phyloP scores from a whole-genome alignment of 2,329 filamentous ascomycete genomes.

The Hypoxylon sp. region DNA sequence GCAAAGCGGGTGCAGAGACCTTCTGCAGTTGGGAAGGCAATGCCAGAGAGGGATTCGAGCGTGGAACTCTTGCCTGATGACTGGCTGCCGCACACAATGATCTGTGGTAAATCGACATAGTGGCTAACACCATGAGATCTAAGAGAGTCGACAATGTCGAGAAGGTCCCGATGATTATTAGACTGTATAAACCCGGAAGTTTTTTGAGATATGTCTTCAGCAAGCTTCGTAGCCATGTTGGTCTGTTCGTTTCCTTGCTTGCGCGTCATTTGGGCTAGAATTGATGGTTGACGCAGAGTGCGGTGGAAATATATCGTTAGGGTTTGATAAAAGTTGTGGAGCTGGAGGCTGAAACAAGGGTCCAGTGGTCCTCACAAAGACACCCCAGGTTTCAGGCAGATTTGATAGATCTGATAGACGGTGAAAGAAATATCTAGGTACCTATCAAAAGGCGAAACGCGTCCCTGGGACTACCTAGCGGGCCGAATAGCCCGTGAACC shows the following conservation, averaged over 20 bases:
- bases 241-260: constrained; percentile 15
- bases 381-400: neutral
- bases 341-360: neutral
- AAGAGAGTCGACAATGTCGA: constrained; percentile 57
- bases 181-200: constrained; percentile 54
- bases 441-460: neutral
- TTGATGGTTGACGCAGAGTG: neutral
- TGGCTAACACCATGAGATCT: constrained; percentile 56
- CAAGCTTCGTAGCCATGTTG: constrained; percentile 46
- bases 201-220: constrained; percentile 46
- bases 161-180: constrained; percentile 51
- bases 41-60: constrained; percentile 70
- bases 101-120: constrained; percentile 56
- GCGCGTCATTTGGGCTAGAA: constrained; percentile 28
- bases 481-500: too few species aligned
- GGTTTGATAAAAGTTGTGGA: constrained; percentile 7
- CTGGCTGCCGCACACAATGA: constrained; percentile 68
- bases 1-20: constrained; percentile 74
- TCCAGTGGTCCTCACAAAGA: neutral
- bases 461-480: neutral
- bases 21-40: constrained; percentile 71
- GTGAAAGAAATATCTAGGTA: neutral
- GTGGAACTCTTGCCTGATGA: constrained; percentile 71
- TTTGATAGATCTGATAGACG: neutral
- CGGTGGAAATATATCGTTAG: neutral